Conservation (phyloP, 805 yeast species). For the Wickerhamomyces queroliae region DNA sequence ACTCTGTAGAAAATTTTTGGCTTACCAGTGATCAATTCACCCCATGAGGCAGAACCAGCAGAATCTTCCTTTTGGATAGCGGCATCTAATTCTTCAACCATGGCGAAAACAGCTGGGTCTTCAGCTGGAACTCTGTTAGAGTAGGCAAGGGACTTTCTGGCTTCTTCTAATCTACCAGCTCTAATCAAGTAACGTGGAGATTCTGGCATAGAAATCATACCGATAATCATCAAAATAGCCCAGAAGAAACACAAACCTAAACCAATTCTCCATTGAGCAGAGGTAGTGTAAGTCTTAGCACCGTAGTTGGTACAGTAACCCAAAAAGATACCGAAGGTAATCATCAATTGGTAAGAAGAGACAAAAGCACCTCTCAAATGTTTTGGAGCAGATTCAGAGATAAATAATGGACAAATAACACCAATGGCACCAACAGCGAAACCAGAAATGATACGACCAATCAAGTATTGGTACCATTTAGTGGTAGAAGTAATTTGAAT, state of each 20-base stretch:
- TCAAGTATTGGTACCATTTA: conserved; percentile 65
- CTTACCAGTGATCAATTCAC: conserved; percentile 58
- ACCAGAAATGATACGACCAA: conserved; percentile 69
- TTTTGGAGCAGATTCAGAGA: conserved; percentile 67
- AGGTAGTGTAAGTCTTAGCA: conserved; percentile 51
- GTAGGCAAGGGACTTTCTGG: conserved; percentile 50
- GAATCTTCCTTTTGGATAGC: conserved; percentile 54
- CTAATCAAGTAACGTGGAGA: conserved; percentile 65
- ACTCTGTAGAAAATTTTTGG: conserved; percentile 48
- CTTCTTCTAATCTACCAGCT: conserved; percentile 51
- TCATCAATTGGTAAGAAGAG: conserved; percentile 62
- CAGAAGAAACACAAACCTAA: conserved; percentile 50
- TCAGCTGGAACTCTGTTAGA: conserved; percentile 52
- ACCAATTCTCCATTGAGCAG: conserved; percentile 75
- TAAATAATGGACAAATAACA: conserved; percentile 69
- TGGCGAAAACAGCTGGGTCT: conserved; percentile 49
- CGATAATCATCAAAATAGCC: conserved; percentile 32
- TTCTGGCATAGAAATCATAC: conserved; percentile 56
- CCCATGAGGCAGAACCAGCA: conserved; percentile 65
- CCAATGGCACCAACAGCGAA: conserved; percentile 74
- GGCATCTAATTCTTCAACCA: conserved; percentile 50
- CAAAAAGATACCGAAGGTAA: conserved; percentile 67
- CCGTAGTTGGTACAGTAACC: conserved; percentile 75
- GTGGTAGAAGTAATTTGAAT: conserved; percentile 51
- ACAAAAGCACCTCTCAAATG: conserved; percentile 67